Evolutionary conservation across 208 protist species (phyloP).

Genomic region (Trypanosoma theileri): DNA sequence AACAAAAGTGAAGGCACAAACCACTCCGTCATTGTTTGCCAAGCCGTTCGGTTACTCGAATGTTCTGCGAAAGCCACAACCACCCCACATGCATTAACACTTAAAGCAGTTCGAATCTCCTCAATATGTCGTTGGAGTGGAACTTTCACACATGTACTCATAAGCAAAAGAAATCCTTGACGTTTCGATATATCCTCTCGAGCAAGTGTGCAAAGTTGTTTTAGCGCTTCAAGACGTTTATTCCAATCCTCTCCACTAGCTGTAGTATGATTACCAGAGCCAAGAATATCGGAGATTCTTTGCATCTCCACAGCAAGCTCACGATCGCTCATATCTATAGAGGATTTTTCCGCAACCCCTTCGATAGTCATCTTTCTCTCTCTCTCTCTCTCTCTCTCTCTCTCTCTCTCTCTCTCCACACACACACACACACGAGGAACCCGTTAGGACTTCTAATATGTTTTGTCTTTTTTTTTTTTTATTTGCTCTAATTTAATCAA

Average conservation of each 20-base stretch:
- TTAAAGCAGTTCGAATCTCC: conserved; percentile 40
- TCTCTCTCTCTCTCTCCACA: too few relatives aligned
- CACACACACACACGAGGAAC: too few relatives aligned
- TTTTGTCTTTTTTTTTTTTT: neutral
- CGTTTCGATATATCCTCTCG: conserved; percentile 31
- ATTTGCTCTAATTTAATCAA: neutral
- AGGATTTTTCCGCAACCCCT: too few relatives aligned
- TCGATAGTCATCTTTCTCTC: too few relatives aligned
- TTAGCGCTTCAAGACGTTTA: conserved; percentile 32
- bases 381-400: too few relatives aligned
- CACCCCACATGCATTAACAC: conserved; percentile 24
- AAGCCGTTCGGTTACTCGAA: conserved; percentile 20
- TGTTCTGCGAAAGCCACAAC: conserved; percentile 26
- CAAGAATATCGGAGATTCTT: conserved; percentile 32
- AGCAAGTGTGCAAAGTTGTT: conserved; percentile 31
- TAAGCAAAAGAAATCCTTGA: conserved; percentile 33
- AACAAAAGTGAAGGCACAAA: conserved; percentile 45
- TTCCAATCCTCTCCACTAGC: conserved; percentile 29
- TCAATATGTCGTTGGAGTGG: conserved; percentile 41
- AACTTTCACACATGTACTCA: conserved; percentile 50
- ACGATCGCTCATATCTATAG: conserved; percentile 9
- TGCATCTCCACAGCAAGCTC: conserved; percentile 27
- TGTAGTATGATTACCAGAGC: conserved; percentile 2
- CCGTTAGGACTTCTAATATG: neutral
- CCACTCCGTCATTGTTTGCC: conserved; percentile 35